Evolutionary conservation across 2,329 filamentous ascomycete species (phyloP), one percentile per base, ranked within the genome.

Genomic region (Kalmusia sp.): DNA sequence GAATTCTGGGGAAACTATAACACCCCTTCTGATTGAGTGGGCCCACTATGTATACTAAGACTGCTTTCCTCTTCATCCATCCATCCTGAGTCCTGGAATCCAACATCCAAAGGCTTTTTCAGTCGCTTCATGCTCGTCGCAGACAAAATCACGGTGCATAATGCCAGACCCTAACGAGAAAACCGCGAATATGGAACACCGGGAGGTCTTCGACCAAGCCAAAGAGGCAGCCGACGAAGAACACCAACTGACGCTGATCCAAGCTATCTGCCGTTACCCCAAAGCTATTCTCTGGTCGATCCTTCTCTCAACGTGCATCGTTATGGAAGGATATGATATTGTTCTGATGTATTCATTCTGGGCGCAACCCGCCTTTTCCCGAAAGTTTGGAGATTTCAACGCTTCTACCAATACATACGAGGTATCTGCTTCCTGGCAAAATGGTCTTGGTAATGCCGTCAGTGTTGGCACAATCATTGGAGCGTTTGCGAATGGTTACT

Each of bases 241-340:
- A 21, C 61, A 60, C 39, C n/a, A 54, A 12, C 27, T 78, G 70
- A 76, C 72, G 3, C 77, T 95, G 54, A 63, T 82, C 64, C 84
- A 95, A 77, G 91, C 89, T 52, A 80, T 95, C 69, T 84, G 80
- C 63, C 80, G 92, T 17, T 95, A 96, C 69, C 91, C 90, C 46
- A 92, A 93, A 77, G 91, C 92, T 19, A 86, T 93, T 50, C 80
- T 79, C 12, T 96, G 90, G 90, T 91, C 87, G 65, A 68, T 95
- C 28, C 78, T 95, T 51, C 90, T 96, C 70, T 93, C 90, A 5
- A 92, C 88, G 0, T 91, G 88, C 71, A 92, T 96, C 69, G 85
- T 85, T 62, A 96, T 96, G 92, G 91, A 96, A 74, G 91, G 90
- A 8, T 95, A 92, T 76, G 91, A 96, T 70, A 82, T 93, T 55